A percentile compares a stretch with the other conserved stretches of the same genome.
Evolutionary conservation across 768 basidiomycete species (phyloP).

Genomic region (Dioszegia crocea): DNA sequence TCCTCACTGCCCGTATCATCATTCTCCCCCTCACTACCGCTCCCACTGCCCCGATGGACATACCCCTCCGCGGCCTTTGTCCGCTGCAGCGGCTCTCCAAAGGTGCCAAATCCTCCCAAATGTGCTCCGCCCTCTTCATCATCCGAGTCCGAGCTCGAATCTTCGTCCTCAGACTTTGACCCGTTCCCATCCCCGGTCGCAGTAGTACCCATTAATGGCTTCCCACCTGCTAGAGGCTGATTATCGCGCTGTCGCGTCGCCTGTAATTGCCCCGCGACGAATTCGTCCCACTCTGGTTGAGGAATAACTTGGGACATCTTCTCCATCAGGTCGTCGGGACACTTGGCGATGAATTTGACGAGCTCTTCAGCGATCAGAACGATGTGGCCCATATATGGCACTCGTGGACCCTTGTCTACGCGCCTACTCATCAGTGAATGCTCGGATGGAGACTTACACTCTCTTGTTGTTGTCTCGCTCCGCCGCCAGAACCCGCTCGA

Average conservation of each 20-base stretch:
- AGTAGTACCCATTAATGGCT: conserved; percentile 16
- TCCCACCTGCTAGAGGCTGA: conserved; percentile 68
- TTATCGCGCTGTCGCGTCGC: conserved; percentile 81
- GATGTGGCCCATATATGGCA: conserved; percentile 96
- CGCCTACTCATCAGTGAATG: conserved; percentile 25
- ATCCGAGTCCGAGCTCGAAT: conserved; percentile 34
- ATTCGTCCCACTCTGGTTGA: conserved; percentile 79
- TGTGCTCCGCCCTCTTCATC: conserved; percentile 11
- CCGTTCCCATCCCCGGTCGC: background rate
- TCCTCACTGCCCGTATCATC: conserved; percentile 21
- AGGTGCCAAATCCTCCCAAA: conserved; percentile 16
- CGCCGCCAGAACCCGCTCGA: conserved; percentile 81
- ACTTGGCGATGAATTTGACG: conserved; percentile 60
- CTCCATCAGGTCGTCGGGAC: conserved; percentile 70
- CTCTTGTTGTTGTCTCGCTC: conserved; percentile 73
- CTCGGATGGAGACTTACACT: conserved; percentile 54
- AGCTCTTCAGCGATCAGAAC: conserved; percentile 93
- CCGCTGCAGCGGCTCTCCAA: conserved; percentile 40
- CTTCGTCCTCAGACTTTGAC: conserved; percentile 21
- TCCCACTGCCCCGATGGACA: conserved; percentile 15
- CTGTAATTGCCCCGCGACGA: conserved; percentile 75
- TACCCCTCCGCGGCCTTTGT: conserved; percentile 32
- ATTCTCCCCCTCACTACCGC: conserved; percentile 21
- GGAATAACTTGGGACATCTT: conserved; percentile 66
- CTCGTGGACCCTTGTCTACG: conserved; percentile 57